Conservation (phyloP, 352 stramenopile genomes). For the Phytophthora litchii region DNA sequence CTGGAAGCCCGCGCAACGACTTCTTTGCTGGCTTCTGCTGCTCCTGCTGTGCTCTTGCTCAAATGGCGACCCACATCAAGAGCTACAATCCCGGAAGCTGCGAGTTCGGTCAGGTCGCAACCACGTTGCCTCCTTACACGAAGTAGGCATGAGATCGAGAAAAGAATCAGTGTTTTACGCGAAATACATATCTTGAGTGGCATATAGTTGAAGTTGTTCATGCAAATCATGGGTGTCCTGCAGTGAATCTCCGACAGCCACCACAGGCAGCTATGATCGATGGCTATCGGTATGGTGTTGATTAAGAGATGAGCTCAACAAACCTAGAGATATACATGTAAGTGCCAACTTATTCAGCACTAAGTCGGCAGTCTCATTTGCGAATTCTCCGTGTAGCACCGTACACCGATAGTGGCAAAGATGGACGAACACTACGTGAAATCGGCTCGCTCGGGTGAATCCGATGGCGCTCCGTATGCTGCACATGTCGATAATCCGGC, state of each 20-base stretch:
- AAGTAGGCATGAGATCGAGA: slow-evolving; percentile 14
- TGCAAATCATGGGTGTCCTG: slow-evolving; percentile 8
- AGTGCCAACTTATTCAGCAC: neutral
- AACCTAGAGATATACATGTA: neutral
- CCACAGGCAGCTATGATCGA: slow-evolving; percentile 9
- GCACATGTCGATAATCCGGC: slow-evolving; percentile 8
- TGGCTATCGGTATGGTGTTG: slow-evolving; percentile 4
- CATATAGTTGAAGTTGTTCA: slow-evolving; percentile 18
- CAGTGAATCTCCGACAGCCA: slow-evolving; percentile 28
- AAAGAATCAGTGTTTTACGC: neutral
- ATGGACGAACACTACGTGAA: slow-evolving; percentile 30
- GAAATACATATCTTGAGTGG: neutral
- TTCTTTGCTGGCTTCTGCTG: slow-evolving; percentile 46
- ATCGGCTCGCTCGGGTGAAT: slow-evolving; percentile 21
- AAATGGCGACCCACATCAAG: slow-evolving; percentile 65
- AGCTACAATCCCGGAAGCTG: slow-evolving; percentile 56
- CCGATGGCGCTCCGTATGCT: slow-evolving; percentile 16
- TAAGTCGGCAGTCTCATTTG: slow-evolving; percentile 9
- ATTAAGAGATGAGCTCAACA: no score
- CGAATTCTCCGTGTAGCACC: slow-evolving; percentile 1
- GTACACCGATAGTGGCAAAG: neutral
- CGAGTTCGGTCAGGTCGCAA: slow-evolving; percentile 32
- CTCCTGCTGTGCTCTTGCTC: slow-evolving; percentile 49
- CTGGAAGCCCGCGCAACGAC: slow-evolving; percentile 38
- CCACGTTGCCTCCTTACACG: slow-evolving; percentile 44